These are phyloP conservation scores for Colletotrichum graminicola DNA, from an alignment of 2,329 filamentous ascomycete species.

Conservation along the genomic window DNA sequence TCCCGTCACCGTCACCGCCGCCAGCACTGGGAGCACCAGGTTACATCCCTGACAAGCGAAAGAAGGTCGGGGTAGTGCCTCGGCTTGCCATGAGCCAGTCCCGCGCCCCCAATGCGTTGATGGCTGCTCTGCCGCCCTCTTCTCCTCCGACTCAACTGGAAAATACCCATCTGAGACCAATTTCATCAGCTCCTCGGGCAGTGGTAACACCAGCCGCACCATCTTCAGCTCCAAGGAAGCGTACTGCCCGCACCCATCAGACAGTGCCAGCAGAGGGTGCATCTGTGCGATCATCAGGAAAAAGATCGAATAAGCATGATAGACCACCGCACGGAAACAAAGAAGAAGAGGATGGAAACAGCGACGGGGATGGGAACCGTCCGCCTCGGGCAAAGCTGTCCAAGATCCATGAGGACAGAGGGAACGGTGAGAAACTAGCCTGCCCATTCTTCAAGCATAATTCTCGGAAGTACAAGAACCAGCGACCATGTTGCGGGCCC, in stretches of 20 bases:
- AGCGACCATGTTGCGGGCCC: slow-evolving; percentile 52
- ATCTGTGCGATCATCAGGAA: background rate
- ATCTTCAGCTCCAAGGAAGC: background rate
- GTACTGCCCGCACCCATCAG: background rate
- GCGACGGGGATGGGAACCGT: background rate
- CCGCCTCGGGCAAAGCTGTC: slow-evolving; percentile 23
- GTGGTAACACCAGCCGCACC: background rate
- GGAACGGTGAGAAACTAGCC: slow-evolving; percentile 45
- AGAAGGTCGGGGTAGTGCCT: background rate
- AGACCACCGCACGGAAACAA: background rate
- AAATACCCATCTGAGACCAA: background rate
- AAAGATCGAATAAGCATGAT: background rate
- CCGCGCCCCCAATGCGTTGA: background rate
- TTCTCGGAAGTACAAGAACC: slow-evolving; percentile 50
- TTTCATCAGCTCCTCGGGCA: background rate
- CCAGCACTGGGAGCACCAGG: background rate
- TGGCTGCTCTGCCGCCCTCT: background rate
- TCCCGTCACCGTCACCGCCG: background rate
- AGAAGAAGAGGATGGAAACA: background rate
- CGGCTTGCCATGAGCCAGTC: background rate
- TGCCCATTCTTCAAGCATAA: slow-evolving; percentile 58
- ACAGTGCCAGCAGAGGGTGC: background rate
- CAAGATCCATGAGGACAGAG: slow-evolving; percentile 25
- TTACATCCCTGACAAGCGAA: background rate
- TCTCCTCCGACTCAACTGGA: too few relatives aligned